phyloP scores from a whole-genome alignment of 129 eudicot species.

The Flaveria linearis region DNA sequence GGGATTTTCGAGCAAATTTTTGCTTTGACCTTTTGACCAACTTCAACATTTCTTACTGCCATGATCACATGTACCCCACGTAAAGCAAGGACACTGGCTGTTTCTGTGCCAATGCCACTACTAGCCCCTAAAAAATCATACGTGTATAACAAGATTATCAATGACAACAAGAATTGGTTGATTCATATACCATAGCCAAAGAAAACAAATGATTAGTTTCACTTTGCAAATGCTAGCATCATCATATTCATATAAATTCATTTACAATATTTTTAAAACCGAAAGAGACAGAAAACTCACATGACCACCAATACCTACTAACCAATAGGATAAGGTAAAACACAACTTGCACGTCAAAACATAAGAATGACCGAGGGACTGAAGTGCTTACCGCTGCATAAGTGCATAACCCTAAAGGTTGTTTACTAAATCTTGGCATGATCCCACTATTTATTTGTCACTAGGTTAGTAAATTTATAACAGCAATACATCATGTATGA shows the following conservation, averaged over 20 bases:
- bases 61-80: conserved; percentile 86
- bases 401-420: no score
- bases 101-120: conserved; percentile 86
- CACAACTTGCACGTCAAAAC: no score
- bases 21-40: conserved; percentile 65
- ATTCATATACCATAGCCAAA: conserved; percentile 5
- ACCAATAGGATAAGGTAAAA: no score
- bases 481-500: not conserved
- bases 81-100: conserved; percentile 73
- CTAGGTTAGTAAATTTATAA: not conserved
- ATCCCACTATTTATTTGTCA: not conserved
- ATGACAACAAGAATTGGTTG: not conserved
- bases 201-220: not conserved
- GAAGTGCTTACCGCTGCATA: no score
- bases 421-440: not conserved
- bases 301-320: no score
- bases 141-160: not conserved
- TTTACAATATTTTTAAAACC: not conserved
- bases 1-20: conserved; percentile 58
- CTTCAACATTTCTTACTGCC: conserved; percentile 76
- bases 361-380: no score
- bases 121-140: conserved; percentile 64
- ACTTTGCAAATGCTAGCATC: conserved; percentile 7
- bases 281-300: no score
- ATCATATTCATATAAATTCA: not conserved